A percentile compares a stretch with the other conserved stretches of the same genome.
Evolutionary conservation across 2,329 filamentous ascomycete species (phyloP).

Genomic region (Teratosphaeria nubilosa): DNA sequence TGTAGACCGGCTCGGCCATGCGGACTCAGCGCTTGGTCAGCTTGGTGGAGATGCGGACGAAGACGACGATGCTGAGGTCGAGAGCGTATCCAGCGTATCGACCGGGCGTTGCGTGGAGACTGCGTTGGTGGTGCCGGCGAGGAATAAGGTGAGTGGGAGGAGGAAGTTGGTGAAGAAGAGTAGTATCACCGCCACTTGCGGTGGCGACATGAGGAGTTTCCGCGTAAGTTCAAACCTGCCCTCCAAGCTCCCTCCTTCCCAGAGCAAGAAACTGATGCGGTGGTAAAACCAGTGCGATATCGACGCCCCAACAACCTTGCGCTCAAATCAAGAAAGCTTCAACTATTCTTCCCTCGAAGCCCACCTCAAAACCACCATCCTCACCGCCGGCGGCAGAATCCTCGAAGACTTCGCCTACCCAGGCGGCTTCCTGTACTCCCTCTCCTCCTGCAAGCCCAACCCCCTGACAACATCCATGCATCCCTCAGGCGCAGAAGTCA

Average conservation of each 20-base stretch:
- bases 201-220: background rate
- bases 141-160: background rate
- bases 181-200: background rate
- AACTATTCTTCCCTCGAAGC: constrained; percentile 8
- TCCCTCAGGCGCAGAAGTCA: constrained; percentile 5
- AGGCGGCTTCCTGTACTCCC: constrained; percentile 13
- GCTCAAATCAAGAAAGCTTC: background rate
- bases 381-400: constrained; percentile 8
- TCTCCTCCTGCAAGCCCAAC: constrained; percentile 2
- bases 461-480: constrained; percentile 5
- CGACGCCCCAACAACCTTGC: constrained; percentile 3
- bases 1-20: background rate
- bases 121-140: background rate
- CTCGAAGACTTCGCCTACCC: constrained; percentile 8
- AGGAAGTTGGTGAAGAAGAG: background rate
- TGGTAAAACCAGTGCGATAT: constrained; percentile 10
- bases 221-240: background rate
- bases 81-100: background rate
- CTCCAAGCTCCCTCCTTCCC: background rate
- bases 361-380: constrained; percentile 8
- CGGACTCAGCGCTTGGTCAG: background rate
- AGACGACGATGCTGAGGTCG: background rate
- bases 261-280: background rate
- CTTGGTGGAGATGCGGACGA: background rate
- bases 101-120: background rate